Base-by-base conservation (phyloP, 2,329 filamentous ascomycete species). In the Microdochium nivale region DNA sequence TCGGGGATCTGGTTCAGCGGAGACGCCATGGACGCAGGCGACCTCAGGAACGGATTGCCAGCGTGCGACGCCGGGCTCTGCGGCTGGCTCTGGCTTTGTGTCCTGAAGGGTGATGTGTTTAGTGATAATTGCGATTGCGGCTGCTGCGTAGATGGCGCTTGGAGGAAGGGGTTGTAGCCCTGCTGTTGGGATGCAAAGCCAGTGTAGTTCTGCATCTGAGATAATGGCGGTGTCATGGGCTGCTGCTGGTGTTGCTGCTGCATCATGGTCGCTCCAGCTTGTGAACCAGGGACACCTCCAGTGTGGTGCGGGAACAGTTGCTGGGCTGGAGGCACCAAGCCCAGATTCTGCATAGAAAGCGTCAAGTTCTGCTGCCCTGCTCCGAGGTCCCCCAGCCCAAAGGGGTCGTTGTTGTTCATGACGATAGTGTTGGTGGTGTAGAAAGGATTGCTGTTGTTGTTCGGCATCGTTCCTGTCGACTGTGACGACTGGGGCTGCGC, bases 251-350 rank as follows among this genome's bases (percentile, higher is more conserved):
- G 70, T 52, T 76, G 77, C 30, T 65, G 55, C 54, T 72, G 71
- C 40, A 70, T 69, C 35, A 21, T 24, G 7, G 35, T n/a, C n/a
- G 35, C 35, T 13, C 35, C 35, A 32, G 72, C 62, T 57, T 72
- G 75, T 16, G 67, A 66, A 55, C 66, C 69, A 54, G 68, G 70
- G 57, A 77, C 56, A 23, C 81, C 87, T 51, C 87, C 87, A 1
- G 88, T 91, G 51, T 85, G 83, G 61, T 90, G 83, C 8, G 88
- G 86, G 64, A 91, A 90, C 27, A 90, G 72, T 58, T 83, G 81
- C 24, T 57, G 55, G 24, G 54, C 47, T 49, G 49, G 67, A 11
- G 68, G 66, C 24, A 81, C 81, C 2, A 95, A 71, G 35, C 88
- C 83, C 67, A 96, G 77, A 55, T 80, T 83, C 62, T 91, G 85